phyloP scores from a whole-genome alignment of 306 rosid genomes.

The Acacia melanoxylon region DNA sequence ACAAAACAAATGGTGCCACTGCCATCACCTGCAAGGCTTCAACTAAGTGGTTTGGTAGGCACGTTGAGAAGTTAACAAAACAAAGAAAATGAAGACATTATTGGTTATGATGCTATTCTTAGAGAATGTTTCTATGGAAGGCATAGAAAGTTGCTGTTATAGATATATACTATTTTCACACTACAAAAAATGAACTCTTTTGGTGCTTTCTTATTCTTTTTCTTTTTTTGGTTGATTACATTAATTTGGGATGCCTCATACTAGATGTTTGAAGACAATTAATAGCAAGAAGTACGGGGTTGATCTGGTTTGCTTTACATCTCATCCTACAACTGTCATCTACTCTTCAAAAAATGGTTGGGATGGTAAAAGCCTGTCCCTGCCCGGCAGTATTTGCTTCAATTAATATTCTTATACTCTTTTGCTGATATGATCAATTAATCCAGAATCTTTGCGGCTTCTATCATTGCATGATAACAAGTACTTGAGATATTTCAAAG shows the following conservation, averaged over 20 bases:
- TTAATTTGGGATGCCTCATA: conserved; percentile 28
- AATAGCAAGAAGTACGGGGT: conserved; percentile 98
- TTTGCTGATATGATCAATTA: conserved; percentile 28
- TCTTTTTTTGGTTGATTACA: neutral
- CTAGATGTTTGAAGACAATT: conserved; percentile 92
- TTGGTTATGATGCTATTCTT: neutral
- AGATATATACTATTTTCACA: neutral
- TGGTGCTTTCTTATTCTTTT: neutral
- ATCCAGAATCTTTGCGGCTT: conserved; percentile 87
- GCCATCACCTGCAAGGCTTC: neutral
- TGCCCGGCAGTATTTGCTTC: neutral
- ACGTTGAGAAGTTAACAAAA: conserved; percentile 12
- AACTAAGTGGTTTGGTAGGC: neutral
- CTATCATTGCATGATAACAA: conserved; percentile 90
- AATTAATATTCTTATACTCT: neutral
- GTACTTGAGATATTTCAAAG: conserved; percentile 94
- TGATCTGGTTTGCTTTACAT: conserved; percentile 91
- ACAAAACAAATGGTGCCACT: neutral
- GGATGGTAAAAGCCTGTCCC: conserved; percentile 71
- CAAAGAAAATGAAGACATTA: conserved; percentile 3
- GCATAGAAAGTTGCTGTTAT: neutral
- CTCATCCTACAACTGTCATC: conserved; percentile 95
- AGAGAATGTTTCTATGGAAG: neutral
- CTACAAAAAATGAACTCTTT: neutral
- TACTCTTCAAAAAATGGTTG: conserved; percentile 98